phyloP scores from a whole-genome alignment of 257 asterid genomes.

The Fraxinus americana region DNA sequence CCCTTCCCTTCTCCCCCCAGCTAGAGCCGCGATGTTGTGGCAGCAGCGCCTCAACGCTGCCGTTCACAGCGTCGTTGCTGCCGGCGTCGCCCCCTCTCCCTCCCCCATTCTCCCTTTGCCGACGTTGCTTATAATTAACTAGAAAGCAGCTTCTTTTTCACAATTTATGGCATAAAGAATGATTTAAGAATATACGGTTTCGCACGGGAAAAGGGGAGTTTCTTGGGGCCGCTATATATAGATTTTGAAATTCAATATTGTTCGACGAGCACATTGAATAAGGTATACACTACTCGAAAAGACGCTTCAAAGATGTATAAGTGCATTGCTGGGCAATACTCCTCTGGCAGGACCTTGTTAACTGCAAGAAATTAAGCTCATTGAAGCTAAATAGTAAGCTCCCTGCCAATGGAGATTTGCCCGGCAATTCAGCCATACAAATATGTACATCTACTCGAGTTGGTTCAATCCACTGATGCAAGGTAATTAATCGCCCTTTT shows the following conservation, averaged over 20 bases:
- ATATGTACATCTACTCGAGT: background rate
- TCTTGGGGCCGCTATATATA: conserved; percentile 27
- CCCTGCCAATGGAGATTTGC: conserved; percentile 80
- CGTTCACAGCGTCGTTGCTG: too few relatives aligned
- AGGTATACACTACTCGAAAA: too few relatives aligned
- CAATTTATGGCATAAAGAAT: conserved; percentile 30
- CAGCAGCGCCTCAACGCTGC: too few relatives aligned
- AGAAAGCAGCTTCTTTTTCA: conserved; percentile 19
- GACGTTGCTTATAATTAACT: too few relatives aligned
- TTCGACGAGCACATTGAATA: background rate
- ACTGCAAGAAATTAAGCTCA: conserved; percentile 20
- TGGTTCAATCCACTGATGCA: background rate
- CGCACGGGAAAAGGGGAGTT: conserved; percentile 16
- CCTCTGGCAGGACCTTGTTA: conserved; percentile 48
- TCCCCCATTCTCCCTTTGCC: too few relatives aligned
- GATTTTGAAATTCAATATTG: background rate
- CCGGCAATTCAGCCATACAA: conserved; percentile 48
- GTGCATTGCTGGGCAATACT: conserved; percentile 61
- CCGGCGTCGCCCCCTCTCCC: too few relatives aligned
- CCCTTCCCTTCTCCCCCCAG: too few relatives aligned
- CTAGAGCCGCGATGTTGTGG: too few relatives aligned
- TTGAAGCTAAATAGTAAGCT: background rate
- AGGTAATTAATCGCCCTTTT: background rate
- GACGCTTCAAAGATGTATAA: conserved; percentile 18
- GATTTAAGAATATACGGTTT: conserved; percentile 34